phyloP scores from a whole-genome alignment of 306 rosid species.

The Quercus mongolica region DNA sequence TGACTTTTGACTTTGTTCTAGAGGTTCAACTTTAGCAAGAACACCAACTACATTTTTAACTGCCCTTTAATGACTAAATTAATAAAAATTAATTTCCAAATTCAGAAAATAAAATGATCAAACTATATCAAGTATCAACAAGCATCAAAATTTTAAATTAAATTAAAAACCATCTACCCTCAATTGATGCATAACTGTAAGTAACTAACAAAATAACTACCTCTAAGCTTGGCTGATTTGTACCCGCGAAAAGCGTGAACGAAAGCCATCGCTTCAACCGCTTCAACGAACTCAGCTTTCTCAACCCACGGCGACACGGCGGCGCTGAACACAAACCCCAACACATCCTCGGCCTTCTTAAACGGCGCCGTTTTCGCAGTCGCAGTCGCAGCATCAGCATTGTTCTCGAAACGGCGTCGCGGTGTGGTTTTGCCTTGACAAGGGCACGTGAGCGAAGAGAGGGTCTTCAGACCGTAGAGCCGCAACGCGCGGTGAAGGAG shows the following conservation, averaged over 20 bases:
- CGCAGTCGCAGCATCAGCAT: no score
- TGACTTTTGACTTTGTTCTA: neutral
- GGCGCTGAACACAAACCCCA: conserved; percentile 26
- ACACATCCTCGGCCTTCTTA: conserved; percentile 9
- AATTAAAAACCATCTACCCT: neutral
- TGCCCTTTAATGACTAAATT: neutral
- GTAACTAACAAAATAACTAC: neutral
- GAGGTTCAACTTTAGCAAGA: neutral
- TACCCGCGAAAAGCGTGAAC: conserved; percentile 36
- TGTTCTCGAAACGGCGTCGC: no score
- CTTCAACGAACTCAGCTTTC: conserved; percentile 16
- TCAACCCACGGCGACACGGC: conserved; percentile 36
- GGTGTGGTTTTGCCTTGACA: conserved; percentile 1
- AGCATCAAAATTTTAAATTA: no score
- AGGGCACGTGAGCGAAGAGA: conserved; percentile 19
- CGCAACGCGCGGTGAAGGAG: conserved; percentile 24
- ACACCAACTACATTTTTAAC: neutral
- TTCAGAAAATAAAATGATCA: neutral
- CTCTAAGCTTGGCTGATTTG: conserved; percentile 1
- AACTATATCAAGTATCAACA: neutral
- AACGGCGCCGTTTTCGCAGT: neutral
- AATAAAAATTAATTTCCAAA: neutral
- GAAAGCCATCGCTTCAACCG: conserved; percentile 20
- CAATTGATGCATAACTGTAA: neutral
- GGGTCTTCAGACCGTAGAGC: conserved; percentile 13